phyloP scores from a whole-genome alignment of 441 rosid species.

The Aquilaria agallochum region DNA sequence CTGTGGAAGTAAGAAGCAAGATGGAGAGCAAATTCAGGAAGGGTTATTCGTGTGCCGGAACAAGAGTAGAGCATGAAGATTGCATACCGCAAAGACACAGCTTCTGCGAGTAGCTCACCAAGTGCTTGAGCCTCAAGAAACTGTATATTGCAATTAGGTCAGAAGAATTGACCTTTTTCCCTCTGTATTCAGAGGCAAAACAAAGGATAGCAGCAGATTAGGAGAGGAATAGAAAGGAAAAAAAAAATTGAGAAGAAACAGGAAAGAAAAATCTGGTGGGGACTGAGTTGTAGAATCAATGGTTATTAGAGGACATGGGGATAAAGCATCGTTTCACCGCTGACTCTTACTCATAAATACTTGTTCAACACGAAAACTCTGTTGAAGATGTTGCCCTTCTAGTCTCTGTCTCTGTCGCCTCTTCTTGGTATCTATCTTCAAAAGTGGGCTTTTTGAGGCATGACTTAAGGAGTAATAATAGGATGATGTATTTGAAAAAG shows the following conservation, averaged over 20 bases:
- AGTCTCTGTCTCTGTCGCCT: too few species aligned
- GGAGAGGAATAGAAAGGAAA: not conserved
- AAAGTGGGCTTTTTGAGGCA: too few species aligned
- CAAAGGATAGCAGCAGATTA: not conserved
- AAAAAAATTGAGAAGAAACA: not conserved
- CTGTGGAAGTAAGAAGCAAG: conserved; percentile 52
- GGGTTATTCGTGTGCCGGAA: conserved; percentile 55
- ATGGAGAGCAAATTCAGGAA: conserved; percentile 49
- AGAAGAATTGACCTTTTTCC: not conserved
- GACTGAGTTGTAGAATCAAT: not conserved
- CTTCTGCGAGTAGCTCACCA: conserved; percentile 37
- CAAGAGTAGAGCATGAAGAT: conserved; percentile 49
- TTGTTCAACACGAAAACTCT: too few species aligned
- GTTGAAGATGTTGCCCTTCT: too few species aligned
- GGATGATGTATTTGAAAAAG: too few species aligned
- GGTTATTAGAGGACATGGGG: not conserved
- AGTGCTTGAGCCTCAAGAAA: not conserved
- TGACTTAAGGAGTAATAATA: too few species aligned
- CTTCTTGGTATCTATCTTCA: too few species aligned
- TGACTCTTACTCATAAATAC: too few species aligned
- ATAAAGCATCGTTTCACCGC: too few species aligned
- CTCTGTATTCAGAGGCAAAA: not conserved
- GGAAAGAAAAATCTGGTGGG: not conserved
- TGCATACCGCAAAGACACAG: conserved; percentile 63
- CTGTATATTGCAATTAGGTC: conserved; percentile 17